phyloP scores from a whole-genome alignment of 2,329 filamentous ascomycete genomes.

The Trichothecium sympodiale region DNA sequence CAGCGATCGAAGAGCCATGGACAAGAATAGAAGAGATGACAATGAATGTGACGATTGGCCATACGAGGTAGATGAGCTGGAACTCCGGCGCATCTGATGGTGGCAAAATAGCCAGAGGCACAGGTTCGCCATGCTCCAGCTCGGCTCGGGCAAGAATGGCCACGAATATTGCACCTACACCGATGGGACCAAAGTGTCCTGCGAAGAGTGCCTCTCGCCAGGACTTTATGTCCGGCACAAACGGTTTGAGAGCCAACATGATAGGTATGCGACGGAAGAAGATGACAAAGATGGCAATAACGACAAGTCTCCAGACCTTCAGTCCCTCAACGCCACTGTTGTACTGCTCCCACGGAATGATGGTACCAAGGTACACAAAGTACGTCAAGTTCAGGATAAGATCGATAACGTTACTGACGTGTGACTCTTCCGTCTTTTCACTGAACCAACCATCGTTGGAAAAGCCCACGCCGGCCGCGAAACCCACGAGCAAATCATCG shows the following conservation, averaged over 20 bases:
- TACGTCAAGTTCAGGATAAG: conserved; percentile 92
- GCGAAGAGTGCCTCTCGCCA: conserved; percentile 97
- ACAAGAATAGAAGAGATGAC: conserved; percentile 91
- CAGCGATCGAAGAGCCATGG: conserved; percentile 94
- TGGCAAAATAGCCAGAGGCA: conserved; percentile 58
- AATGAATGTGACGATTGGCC: conserved; percentile 90
- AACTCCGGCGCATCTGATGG: conserved; percentile 44
- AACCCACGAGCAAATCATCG: conserved; percentile 89
- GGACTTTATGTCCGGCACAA: conserved; percentile 95
- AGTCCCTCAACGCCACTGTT: conserved; percentile 66
- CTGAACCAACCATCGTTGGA: conserved; percentile 99
- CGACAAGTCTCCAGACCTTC: conserved; percentile 79
- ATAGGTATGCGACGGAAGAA: conserved; percentile 93
- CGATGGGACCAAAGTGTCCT: conserved; percentile 94
- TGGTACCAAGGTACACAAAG: conserved; percentile 95
- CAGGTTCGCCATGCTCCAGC: conserved; percentile 63
- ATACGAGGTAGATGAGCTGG: conserved; percentile 72
- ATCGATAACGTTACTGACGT: conserved; percentile 99
- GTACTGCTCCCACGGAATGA: conserved; percentile 91
- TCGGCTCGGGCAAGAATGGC: conserved; percentile 91
- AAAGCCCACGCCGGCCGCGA: conserved; percentile 94
- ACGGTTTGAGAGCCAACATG: conserved; percentile 81
- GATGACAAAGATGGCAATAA: conserved; percentile 86
- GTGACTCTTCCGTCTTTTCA: conserved; percentile 95
- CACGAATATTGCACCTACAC: conserved; percentile 92